Conservation (phyloP, 2,329 filamentous ascomycete species). For the Pseudopyricularia cyperi region DNA sequence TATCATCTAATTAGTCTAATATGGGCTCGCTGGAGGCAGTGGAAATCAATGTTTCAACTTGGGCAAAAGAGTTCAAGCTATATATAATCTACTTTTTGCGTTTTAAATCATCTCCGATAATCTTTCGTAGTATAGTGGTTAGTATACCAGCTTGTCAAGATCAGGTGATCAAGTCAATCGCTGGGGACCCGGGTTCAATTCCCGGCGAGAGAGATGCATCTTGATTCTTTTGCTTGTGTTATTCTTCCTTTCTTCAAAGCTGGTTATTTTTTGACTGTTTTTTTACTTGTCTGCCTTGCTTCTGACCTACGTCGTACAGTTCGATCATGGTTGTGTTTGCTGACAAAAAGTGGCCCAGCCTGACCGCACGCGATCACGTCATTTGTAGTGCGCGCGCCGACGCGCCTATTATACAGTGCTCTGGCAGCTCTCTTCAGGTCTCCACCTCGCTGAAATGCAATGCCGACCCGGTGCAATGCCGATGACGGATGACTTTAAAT, state of each 20-base stretch:
- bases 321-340: too few relatives aligned
- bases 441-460: neutral
- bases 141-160: neutral
- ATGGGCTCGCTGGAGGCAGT: too few relatives aligned
- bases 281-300: neutral
- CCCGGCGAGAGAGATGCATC: neutral
- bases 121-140: too few relatives aligned
- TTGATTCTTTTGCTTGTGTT: neutral
- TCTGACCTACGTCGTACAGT: neutral
- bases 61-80: too few relatives aligned
- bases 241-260: neutral
- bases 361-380: neutral
- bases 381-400: neutral
- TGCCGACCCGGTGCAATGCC: neutral
- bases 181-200: too few relatives aligned
- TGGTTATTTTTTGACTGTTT: neutral
- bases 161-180: too few relatives aligned
- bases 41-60: too few relatives aligned
- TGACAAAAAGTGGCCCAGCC: neutral
- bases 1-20: too few relatives aligned
- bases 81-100: too few relatives aligned
- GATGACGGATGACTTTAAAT: neutral
- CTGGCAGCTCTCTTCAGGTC: neutral
- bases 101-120: too few relatives aligned
- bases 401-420: neutral